phyloP scores from a whole-genome alignment of 352 stramenopile genomes.

The Globisporangium barbulae region DNA sequence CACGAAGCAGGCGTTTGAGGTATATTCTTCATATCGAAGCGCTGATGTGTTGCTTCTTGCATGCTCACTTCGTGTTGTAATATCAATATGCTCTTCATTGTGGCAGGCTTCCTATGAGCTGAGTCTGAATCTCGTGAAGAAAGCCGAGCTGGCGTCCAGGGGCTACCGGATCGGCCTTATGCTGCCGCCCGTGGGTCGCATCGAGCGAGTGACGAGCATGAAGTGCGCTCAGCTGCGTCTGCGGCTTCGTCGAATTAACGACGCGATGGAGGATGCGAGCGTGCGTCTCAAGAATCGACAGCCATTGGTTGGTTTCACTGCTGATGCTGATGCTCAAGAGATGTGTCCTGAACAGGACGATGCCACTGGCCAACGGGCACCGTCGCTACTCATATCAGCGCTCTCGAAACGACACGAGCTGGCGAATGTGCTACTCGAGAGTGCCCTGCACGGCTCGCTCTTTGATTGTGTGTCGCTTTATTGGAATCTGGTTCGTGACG shows the following conservation, averaged over 20 bases:
- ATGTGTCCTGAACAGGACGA: neutral
- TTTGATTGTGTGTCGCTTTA: conserved; percentile 6
- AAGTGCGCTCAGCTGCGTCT: conserved; percentile 40
- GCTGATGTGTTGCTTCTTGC: neutral
- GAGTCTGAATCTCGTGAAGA: conserved; percentile 51
- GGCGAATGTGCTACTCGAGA: conserved; percentile 36
- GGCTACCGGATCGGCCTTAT: conserved; percentile 45
- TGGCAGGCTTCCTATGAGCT: conserved; percentile 24
- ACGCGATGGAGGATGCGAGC: conserved; percentile 26
- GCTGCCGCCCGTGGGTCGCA: conserved; percentile 49
- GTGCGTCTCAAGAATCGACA: conserved; percentile 1
- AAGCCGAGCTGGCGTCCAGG: conserved; percentile 46
- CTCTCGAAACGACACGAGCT: conserved; percentile 46
- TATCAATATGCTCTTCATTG: neutral
- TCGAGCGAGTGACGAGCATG: conserved; percentile 32
- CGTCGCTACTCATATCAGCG: conserved; percentile 56
- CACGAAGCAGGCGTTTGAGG: conserved; percentile 13
- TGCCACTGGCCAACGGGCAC: conserved; percentile 17
- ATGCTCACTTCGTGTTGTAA: neutral
- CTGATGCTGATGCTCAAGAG: neutral
- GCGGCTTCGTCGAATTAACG: conserved; percentile 41
- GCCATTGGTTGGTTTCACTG: neutral
- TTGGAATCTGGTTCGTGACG: conserved; percentile 17
- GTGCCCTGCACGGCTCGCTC: conserved; percentile 22
- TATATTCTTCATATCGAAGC: neutral